Conservation (phyloP, 78 protist species). For the Dictyostelium firmibasis region DNA sequence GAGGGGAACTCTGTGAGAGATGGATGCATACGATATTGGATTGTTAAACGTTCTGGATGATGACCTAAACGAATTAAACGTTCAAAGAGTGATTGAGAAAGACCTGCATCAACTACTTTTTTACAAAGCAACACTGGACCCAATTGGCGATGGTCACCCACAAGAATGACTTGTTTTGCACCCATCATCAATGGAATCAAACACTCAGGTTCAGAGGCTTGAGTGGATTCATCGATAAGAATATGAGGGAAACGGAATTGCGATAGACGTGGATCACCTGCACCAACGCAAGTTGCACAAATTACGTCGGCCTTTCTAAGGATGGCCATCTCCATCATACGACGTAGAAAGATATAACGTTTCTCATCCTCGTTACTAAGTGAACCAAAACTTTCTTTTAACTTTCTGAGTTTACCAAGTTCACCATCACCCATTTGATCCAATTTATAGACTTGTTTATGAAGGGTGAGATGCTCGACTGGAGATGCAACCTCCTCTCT, state of each 20-base stretch:
- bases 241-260: slow-evolving; percentile 92
- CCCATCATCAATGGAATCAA: slow-evolving; percentile 98
- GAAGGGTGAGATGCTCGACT: slow-evolving; percentile 96
- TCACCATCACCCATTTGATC: slow-evolving; percentile 82
- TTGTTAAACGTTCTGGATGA: slow-evolving; percentile 96
- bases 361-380: slow-evolving; percentile 84
- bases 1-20: slow-evolving; percentile 97
- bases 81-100: slow-evolving; percentile 98
- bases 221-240: slow-evolving; percentile 98
- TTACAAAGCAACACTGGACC: slow-evolving; percentile 99
- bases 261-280: slow-evolving; percentile 98
- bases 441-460: slow-evolving; percentile 91
- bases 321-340: slow-evolving; percentile 90
- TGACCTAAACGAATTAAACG: slow-evolving; percentile 95
- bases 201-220: slow-evolving; percentile 99
- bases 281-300: slow-evolving; percentile 98
- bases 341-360: slow-evolving; percentile 43
- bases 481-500: slow-evolving; percentile 95
- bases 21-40: slow-evolving; percentile 99
- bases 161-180: slow-evolving; percentile 95
- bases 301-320: slow-evolving; percentile 97
- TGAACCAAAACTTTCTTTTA: slow-evolving; percentile 89
- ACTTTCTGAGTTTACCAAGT: slow-evolving; percentile 89
- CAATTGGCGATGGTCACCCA: slow-evolving; percentile 94
- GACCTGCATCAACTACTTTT: slow-evolving; percentile 97